Conservation (phyloP, 305 asterid species). For the Caryopteris hybrid region DNA sequence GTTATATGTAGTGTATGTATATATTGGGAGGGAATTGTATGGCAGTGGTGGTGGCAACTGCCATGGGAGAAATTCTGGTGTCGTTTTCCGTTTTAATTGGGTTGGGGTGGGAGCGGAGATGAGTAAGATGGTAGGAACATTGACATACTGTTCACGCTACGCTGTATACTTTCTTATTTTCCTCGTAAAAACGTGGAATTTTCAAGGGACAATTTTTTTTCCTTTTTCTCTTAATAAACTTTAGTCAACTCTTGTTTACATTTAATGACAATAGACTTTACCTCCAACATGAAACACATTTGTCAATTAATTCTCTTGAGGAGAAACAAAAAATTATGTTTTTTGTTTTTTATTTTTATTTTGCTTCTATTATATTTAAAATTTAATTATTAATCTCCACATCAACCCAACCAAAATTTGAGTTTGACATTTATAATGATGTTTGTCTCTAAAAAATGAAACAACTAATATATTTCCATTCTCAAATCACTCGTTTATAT, state of each 20-base stretch:
- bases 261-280: neutral
- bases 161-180: neutral
- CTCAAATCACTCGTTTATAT: too few species aligned
- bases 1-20: constrained; percentile 16
- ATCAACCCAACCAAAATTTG: too few species aligned
- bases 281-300: neutral
- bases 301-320: neutral
- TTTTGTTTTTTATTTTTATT: too few species aligned
- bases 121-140: constrained; percentile 21
- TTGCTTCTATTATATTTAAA: too few species aligned
- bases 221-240: neutral
- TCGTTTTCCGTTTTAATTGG: constrained; percentile 25
- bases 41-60: constrained; percentile 35
- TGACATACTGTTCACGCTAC: constrained; percentile 15
- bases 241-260: neutral
- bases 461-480: too few species aligned
- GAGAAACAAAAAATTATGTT: too few species aligned
- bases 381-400: too few species aligned
- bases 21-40: constrained; percentile 8
- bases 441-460: too few species aligned
- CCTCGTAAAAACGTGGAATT: constrained; percentile 8
- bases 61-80: constrained; percentile 29
- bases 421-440: too few species aligned
- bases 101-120: neutral
- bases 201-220: neutral